Evolutionary conservation across 2,329 filamentous ascomycete species (phyloP).

Genomic region (Nemania bipapillata): DNA sequence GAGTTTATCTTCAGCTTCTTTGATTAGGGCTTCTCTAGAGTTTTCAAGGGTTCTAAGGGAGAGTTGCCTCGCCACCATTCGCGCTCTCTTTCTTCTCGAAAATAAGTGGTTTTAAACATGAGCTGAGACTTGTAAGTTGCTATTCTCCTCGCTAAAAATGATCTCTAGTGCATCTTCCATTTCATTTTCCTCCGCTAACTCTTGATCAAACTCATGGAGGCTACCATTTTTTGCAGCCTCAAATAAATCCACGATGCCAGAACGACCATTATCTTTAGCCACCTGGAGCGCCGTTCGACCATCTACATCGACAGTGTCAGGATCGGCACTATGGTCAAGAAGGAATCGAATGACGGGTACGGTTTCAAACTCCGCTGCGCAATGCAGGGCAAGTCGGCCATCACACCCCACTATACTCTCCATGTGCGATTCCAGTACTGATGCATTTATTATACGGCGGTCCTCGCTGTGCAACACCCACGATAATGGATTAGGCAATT

Average conservation of each 20-base stretch:
- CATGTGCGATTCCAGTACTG: too few relatives aligned
- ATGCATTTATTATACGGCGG: background rate
- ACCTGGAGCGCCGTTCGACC: conserved; percentile 5
- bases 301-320: background rate
- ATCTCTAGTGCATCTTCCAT: background rate
- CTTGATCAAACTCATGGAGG: background rate
- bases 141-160: too few relatives aligned
- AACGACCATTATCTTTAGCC: background rate
- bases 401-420: background rate
- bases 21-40: too few relatives aligned
- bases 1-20: too few relatives aligned
- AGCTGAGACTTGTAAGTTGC: too few relatives aligned
- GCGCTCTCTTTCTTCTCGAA: too few relatives aligned
- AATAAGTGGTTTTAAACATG: too few relatives aligned
- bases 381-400: conserved; percentile 3
- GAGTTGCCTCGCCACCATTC: too few relatives aligned
- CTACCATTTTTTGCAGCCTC: background rate
- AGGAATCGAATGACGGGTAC: conserved; percentile 1
- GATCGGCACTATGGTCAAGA: conserved; percentile 3
- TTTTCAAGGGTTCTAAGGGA: too few relatives aligned
- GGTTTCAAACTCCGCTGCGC: background rate
- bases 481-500: background rate
- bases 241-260: background rate
- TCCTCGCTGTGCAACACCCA: background rate
- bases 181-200: background rate